Conservation (phyloP, 306 rosid genomes). For the Vachellia pachyceras region DNA sequence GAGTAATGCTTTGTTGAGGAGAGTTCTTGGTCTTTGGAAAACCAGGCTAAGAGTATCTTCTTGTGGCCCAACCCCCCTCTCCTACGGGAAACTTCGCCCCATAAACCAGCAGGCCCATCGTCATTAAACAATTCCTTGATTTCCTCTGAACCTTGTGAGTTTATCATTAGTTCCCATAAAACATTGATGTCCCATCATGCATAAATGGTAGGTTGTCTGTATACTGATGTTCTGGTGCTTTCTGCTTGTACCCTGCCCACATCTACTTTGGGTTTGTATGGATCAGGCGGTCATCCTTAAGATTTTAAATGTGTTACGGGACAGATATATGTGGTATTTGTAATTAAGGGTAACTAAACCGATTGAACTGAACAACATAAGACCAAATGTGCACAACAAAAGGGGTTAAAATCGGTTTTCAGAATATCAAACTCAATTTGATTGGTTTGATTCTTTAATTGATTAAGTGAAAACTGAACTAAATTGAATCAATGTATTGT, state of each 20-base stretch:
- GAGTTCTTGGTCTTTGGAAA: not conserved
- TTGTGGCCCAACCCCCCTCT: not conserved
- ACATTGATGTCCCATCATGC: not conserved
- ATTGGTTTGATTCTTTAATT: not conserved
- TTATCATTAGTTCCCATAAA: not conserved
- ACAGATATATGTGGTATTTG: not conserved
- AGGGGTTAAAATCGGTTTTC: not conserved
- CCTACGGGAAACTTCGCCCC: not conserved
- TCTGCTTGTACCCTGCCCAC: not conserved
- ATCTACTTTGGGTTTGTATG: not conserved
- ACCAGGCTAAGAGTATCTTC: not conserved
- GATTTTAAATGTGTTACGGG: not conserved
- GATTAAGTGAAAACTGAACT: not conserved
- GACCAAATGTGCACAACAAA: not conserved
- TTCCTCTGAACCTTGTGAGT: not conserved
- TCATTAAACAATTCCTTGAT: not conserved
- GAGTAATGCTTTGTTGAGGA: not conserved
- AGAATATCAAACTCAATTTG: not conserved
- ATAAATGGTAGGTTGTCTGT: not conserved
- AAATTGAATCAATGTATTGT: not conserved
- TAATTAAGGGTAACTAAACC: not conserved
- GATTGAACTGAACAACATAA: not conserved
- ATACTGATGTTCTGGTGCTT: conserved; percentile 2
- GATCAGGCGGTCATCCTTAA: not conserved
- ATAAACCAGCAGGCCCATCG: not conserved